A percentile compares a stretch with the other conserved stretches of the same genome.
phyloP scores from a whole-genome alignment of 1,139 yeast species.

The Scheffersomyces segobiensis region DNA sequence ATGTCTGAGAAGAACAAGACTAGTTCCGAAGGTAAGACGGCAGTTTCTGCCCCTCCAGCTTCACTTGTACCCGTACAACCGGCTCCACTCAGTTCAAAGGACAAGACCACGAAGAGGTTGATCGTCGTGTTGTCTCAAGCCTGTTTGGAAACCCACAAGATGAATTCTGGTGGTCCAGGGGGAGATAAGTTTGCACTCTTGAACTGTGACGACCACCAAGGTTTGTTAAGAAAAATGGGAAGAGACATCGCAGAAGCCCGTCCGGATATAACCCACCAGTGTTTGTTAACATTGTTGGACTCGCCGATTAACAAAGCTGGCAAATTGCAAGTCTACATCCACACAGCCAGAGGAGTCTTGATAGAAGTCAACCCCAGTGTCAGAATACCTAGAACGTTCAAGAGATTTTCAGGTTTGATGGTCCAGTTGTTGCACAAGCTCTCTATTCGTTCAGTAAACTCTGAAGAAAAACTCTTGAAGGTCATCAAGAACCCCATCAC shows the following conservation, averaged over 20 bases:
- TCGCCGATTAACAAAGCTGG: conserved; percentile 98
- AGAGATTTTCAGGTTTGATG: conserved; percentile 96
- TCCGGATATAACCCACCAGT: conserved; percentile 96
- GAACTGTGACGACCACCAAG: conserved; percentile 98
- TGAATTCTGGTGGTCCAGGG: conserved; percentile 70
- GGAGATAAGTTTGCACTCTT: conserved; percentile 91
- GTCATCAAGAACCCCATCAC: conserved; percentile 97
- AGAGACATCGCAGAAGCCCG: conserved; percentile 97
- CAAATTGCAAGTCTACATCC: conserved; percentile 91
- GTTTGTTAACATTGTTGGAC: conserved; percentile 87
- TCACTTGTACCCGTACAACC: conserved; percentile 87
- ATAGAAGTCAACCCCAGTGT: conserved; percentile 96
- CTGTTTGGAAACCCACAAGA: conserved; percentile 90
- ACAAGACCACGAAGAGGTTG: conserved; percentile 78
- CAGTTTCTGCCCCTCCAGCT: conserved; percentile 54
- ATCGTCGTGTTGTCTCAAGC: conserved; percentile 94
- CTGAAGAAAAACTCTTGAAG: conserved; percentile 88
- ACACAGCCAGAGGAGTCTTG: conserved; percentile 91
- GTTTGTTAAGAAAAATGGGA: conserved; percentile 90
- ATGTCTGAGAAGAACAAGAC: conserved; percentile 26
- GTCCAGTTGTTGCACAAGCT: conserved; percentile 91
- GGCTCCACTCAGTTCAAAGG: conserved; percentile 74
- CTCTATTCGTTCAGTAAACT: conserved; percentile 89
- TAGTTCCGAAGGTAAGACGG: conserved; percentile 23
- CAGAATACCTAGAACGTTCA: conserved; percentile 96